Base-by-base conservation (phyloP, 768 basidiomycete species). In the Suillus discolor region DNA sequence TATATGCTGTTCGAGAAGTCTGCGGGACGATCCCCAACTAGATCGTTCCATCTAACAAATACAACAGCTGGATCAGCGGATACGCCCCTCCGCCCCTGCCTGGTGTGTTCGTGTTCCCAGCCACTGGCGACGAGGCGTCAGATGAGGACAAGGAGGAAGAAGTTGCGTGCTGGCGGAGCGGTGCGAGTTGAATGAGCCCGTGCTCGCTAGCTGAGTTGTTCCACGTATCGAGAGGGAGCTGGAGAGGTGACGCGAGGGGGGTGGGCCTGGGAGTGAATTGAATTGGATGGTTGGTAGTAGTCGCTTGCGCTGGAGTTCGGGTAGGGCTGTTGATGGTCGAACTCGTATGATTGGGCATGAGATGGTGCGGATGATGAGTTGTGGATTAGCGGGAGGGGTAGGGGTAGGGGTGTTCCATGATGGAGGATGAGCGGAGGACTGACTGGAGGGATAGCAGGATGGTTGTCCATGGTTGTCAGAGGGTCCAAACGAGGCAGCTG, bases 101-200 rank as follows among this genome's bases (percentile, higher is more conserved):
- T 9, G 54, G 12, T 4, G 54, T n/a, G 34, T 47, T 31, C 13
- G 54, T 34, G 20, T 47, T 47, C 12, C 49, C 67, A 61, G 66
- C 68, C 2, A 62, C 57, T 2, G 74, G 65, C 11, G 75, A 66
- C 23, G 74, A 18, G 8, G 74, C 64, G 25, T 77, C 77, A 3
- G 75, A 76, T 4, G 75, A 71, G 1, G 75, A 75, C 3, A 75
- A 72, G 2, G 73, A 71, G 3, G 73, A 68, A 5, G 75, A 62
- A 57, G 74, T 71, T n/a, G 66, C 57, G 0, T 63, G 59, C 13
- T 38, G 75, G 39, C 78, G 69, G 41, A 79, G 62, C 6, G 79
- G 78, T 5, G 77, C 75, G 38, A 78, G 76, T 57, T 79, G 78
- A 12, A 77, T 78, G 68, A 76, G 74, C 38, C 77, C 74, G 36